Conservation (phyloP, 257 asterid species). For the Ehretia macrophylla region DNA sequence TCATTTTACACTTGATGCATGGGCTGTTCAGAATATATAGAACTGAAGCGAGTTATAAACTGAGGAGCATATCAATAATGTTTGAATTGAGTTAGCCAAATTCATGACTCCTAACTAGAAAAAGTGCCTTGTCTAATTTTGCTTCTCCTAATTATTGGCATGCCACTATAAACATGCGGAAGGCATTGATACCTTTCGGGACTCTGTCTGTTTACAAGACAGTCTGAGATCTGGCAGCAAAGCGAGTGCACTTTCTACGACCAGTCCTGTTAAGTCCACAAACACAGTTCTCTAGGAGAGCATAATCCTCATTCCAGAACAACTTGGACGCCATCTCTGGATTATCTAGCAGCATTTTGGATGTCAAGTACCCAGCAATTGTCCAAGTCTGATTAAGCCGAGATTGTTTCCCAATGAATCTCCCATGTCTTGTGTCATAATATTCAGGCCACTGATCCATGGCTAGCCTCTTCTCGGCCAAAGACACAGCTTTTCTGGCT, state of each 20-base stretch:
- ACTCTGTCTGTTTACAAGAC: conserved; percentile 1
- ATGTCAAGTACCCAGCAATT: conserved; percentile 37
- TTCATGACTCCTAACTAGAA: too few relatives aligned
- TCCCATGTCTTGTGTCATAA: conserved; percentile 37
- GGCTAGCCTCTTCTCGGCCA: conserved; percentile 36
- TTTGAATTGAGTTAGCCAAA: too few relatives aligned
- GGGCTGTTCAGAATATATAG: too few relatives aligned
- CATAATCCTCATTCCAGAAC: conserved; percentile 40
- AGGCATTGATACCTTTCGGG: neutral
- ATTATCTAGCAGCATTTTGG: conserved; percentile 31
- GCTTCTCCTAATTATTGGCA: too few relatives aligned
- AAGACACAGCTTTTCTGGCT: conserved; percentile 27
- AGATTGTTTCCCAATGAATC: conserved; percentile 36
- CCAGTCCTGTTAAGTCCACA: conserved; percentile 23
- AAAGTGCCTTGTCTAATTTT: too few relatives aligned
- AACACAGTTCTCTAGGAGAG: conserved; percentile 36
- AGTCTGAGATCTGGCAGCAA: conserved; percentile 15
- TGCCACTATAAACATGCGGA: too few relatives aligned
- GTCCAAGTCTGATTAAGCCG: conserved; percentile 41
- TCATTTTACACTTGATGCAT: too few relatives aligned
- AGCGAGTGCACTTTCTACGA: conserved; percentile 27
- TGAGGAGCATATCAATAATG: too few relatives aligned
- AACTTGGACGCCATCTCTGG: conserved; percentile 33
- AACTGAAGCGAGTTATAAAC: too few relatives aligned
- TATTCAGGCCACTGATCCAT: conserved; percentile 44